phyloP scores from a whole-genome alignment of 225 moss, liverwort and hornwort genomes.

The Thuidium tamariscinum region DNA sequence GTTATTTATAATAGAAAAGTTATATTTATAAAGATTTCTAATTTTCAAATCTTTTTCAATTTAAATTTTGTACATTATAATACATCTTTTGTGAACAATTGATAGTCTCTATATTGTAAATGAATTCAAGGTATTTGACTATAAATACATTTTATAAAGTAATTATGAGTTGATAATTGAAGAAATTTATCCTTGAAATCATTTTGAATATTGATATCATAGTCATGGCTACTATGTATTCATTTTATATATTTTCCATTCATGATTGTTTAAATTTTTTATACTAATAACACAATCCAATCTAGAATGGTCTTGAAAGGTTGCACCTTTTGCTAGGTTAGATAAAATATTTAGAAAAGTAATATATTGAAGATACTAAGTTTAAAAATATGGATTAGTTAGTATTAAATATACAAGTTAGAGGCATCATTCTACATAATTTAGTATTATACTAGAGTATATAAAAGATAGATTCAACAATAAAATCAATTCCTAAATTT shows the following conservation, averaged over 20 bases:
- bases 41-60: background rate
- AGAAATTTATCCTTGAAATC: background rate
- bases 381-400: background rate
- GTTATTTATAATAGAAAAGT: rapidly evolving
- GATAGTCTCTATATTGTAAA: background rate
- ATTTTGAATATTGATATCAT: background rate
- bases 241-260: background rate
- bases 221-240: background rate
- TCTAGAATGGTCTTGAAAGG: background rate
- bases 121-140: background rate
- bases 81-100: too few relatives aligned
- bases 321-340: background rate
- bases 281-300: background rate
- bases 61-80: background rate
- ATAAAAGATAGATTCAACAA: background rate
- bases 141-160: background rate
- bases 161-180: background rate
- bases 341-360: background rate
- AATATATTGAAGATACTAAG: background rate
- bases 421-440: too few relatives aligned
- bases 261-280: background rate
- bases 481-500: too few relatives aligned
- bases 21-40: background rate
- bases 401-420: background rate
- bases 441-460: background rate